Percentiles rank a stretch among this genome's conserved stretches.
phyloP scores from a whole-genome alignment of 1,284 basidiomycete genomes.

The Exobasidium cylindrosporum region DNA sequence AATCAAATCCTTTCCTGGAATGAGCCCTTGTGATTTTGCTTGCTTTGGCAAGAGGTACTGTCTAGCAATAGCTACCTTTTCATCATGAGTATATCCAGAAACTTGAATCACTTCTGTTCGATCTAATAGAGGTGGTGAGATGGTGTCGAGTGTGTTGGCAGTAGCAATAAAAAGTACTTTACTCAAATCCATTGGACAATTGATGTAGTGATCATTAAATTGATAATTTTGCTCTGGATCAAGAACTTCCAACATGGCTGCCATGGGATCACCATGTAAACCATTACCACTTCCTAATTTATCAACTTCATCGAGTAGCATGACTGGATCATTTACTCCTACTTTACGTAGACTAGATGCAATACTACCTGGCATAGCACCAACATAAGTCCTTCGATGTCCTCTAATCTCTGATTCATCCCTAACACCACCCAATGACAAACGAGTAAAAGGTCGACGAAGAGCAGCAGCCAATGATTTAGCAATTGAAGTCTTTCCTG shows the following conservation, averaged over 20 bases:
- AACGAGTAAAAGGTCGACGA: slow-evolving; percentile 63
- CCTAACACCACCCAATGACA: slow-evolving; percentile 57
- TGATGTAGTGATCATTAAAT: slow-evolving; percentile 58
- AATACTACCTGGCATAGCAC: slow-evolving; percentile 66
- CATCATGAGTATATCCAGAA: slow-evolving; percentile 57
- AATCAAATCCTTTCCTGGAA: slow-evolving; percentile 59
- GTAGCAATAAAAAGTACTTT: slow-evolving; percentile 58
- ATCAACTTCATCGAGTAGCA: slow-evolving; percentile 58
- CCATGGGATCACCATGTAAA: slow-evolving; percentile 57
- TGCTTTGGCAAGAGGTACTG: slow-evolving; percentile 78
- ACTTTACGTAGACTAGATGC: slow-evolving; percentile 56
- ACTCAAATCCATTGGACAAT: slow-evolving; percentile 49
- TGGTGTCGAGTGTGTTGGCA: slow-evolving; percentile 58
- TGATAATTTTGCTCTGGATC: slow-evolving; percentile 57
- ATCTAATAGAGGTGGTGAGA: slow-evolving; percentile 57
- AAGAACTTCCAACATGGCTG: slow-evolving; percentile 58
- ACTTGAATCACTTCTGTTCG: slow-evolving; percentile 57
- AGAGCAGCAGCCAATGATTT: slow-evolving; percentile 64
- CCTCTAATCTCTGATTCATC: slow-evolving; percentile 58
- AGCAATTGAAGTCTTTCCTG: slow-evolving; percentile 54
- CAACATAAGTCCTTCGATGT: slow-evolving; percentile 50
- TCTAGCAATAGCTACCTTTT: slow-evolving; percentile 57
- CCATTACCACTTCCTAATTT: slow-evolving; percentile 56
- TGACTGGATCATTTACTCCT: slow-evolving; percentile 57
- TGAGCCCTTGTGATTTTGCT: slow-evolving; percentile 67